Conservation (phyloP, 208 protist genomes). For the Leishmania major region DNA sequence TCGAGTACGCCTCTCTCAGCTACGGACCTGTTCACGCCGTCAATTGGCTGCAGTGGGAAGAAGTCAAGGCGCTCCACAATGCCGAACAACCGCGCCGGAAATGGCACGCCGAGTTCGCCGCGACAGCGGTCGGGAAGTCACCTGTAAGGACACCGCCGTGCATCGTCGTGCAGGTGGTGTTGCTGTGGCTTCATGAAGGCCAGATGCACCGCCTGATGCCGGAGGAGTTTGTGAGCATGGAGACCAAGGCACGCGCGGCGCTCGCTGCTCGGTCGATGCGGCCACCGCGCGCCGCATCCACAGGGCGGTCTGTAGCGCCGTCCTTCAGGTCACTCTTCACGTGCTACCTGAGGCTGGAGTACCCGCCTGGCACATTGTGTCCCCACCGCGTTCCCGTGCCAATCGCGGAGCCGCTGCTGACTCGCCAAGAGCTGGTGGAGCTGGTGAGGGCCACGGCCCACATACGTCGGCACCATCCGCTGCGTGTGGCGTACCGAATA, state of each 20-base stretch:
- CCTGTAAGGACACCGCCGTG: background rate
- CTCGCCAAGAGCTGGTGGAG: conserved; percentile 37
- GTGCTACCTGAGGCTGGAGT: conserved; percentile 19
- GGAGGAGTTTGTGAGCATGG: conserved; percentile 11
- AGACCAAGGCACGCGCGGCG: background rate
- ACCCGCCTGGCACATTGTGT: conserved; percentile 24
- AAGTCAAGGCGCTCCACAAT: conserved; percentile 14
- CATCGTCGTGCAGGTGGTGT: conserved; percentile 15
- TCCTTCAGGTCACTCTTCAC: conserved; percentile 19
- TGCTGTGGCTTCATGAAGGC: conserved; percentile 25
- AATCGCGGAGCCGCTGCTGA: conserved; percentile 35
- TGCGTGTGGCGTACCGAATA: conserved; percentile 56
- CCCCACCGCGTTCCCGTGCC: conserved; percentile 22
- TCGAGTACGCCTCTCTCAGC: conserved; percentile 25
- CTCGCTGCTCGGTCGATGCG: background rate
- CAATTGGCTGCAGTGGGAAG: conserved; percentile 28
- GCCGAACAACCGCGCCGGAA: conserved; percentile 8
- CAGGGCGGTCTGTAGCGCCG: background rate
- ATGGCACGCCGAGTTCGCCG: background rate
- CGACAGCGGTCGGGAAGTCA: background rate
- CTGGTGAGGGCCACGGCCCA: conserved; percentile 30
- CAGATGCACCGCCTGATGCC: conserved; percentile 9
- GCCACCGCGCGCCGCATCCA: background rate
- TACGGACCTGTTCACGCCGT: conserved; percentile 22
- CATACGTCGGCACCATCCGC: conserved; percentile 23